Evolutionary conservation across 306 rosid genomes (phyloP).

Genomic region (Crotalaria pallida): DNA sequence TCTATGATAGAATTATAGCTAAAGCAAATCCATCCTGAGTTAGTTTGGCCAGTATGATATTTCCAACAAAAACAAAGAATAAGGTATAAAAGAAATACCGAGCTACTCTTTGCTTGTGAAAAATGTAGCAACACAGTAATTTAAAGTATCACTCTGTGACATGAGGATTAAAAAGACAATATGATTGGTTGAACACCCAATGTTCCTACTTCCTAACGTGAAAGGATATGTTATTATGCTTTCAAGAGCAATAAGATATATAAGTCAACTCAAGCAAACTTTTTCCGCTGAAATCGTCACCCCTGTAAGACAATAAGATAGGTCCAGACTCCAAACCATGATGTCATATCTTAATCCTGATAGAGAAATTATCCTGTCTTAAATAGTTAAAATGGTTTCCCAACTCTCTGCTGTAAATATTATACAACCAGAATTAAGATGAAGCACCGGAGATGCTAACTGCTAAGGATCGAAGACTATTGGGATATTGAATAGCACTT

Average conservation of each 20-base stretch:
- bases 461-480: not conserved
- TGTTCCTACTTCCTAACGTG: not conserved
- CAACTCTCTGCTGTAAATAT: not conserved
- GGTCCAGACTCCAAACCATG: constrained; percentile 2
- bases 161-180: not conserved
- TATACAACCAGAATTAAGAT: not conserved
- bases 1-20: not conserved
- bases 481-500: not conserved
- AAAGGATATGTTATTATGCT: not conserved
- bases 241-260: not conserved
- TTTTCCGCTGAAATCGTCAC: not conserved
- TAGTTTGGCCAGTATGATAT: not conserved
- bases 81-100: not conserved
- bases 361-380: not conserved
- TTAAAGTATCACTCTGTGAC: not conserved
- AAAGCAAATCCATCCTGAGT: not conserved
- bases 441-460: not conserved
- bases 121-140: not conserved
- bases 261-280: not conserved
- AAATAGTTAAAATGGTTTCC: not conserved
- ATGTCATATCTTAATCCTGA: not conserved
- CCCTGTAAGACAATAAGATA: not conserved
- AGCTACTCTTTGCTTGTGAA: not conserved
- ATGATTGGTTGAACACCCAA: not conserved
- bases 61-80: constrained; percentile 2